A percentile compares a stretch with the other conserved stretches of the same genome.
These are phyloP conservation scores for Monilinia laxa DNA, from an alignment of 2,329 filamentous ascomycete genomes.

Conservation along the genomic window DNA sequence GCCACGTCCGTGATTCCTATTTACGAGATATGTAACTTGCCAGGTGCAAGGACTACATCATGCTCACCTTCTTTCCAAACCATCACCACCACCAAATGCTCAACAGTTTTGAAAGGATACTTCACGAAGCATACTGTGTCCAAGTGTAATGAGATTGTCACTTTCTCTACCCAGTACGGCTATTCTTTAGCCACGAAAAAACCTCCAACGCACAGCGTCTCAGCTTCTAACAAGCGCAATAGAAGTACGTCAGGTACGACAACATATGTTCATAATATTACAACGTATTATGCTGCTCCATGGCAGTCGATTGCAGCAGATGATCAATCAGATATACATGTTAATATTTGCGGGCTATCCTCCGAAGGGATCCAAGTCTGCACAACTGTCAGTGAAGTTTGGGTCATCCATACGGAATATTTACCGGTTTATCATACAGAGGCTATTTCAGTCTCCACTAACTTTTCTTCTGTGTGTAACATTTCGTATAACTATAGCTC, in stretches of 20 bases:
- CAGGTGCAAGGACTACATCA: conserved; percentile 26
- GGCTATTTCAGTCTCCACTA: conserved; percentile 29
- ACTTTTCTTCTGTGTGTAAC: conserved; percentile 27
- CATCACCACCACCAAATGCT: conserved; percentile 30
- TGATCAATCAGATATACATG: conserved; percentile 29
- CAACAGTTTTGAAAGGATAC: conserved; percentile 33
- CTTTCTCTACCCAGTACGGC: conserved; percentile 34
- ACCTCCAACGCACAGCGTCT: neutral
- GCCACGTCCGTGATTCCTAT: conserved; percentile 30
- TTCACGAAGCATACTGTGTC: conserved; percentile 30
- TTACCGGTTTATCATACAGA: conserved; percentile 29
- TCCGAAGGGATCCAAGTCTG: conserved; percentile 24
- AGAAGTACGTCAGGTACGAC: conserved; percentile 5
- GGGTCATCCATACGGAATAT: conserved; percentile 29
- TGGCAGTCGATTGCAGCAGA: conserved; percentile 35
- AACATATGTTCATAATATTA: conserved; percentile 32
- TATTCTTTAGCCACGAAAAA: conserved; percentile 31
- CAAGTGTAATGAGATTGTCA: conserved; percentile 34
- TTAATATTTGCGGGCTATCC: conserved; percentile 29
- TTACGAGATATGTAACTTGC: conserved; percentile 32
- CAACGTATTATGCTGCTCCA: conserved; percentile 34
- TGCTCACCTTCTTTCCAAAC: conserved; percentile 31
- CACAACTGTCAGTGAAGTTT: conserved; percentile 31
- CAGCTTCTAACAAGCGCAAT: conserved; percentile 7
- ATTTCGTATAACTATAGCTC: neutral